phyloP scores from a whole-genome alignment of 2,329 filamentous ascomycete species.

The Pseudocercospora crystallina region DNA sequence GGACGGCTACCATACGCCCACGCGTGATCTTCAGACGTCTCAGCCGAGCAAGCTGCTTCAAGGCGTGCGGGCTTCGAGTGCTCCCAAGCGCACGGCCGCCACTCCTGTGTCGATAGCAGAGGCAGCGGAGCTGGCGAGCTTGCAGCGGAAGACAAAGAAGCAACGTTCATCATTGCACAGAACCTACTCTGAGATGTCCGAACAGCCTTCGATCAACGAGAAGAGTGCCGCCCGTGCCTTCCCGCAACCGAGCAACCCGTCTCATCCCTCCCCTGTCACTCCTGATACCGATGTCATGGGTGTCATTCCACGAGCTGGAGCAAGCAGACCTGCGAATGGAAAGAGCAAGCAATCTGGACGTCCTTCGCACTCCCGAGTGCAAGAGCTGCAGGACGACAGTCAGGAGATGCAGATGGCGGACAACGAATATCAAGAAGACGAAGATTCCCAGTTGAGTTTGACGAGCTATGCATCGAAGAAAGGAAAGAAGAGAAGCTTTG shows the following conservation, averaged over 20 bases:
- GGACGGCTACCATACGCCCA: constrained; percentile 28
- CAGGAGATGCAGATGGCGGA: constrained; percentile 30
- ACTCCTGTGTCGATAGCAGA: constrained; percentile 57
- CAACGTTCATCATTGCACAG: constrained; percentile 41
- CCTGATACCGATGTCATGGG: constrained; percentile 34
- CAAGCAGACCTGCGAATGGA: constrained; percentile 16
- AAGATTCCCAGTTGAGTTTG: constrained; percentile 29
- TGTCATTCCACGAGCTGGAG: constrained; percentile 19
- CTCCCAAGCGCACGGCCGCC: constrained; percentile 45
- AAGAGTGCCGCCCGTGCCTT: constrained; percentile 23
- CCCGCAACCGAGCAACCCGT: constrained; percentile 20
- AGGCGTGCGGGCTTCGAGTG: constrained; percentile 35
- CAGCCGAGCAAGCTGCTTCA: constrained; percentile 22
- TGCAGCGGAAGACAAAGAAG: constrained; percentile 53
- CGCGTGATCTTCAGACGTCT: constrained; percentile 16
- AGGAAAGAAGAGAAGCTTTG: constrained; percentile 19
- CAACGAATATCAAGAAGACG: constrained; percentile 29
- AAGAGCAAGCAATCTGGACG: constrained; percentile 21
- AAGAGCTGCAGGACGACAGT: constrained; percentile 29
- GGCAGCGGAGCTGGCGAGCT: constrained; percentile 50
- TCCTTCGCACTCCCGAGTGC: constrained; percentile 28
- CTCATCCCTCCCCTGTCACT: constrained; percentile 33
- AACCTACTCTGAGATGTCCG: constrained; percentile 29
- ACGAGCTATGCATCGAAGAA: constrained; percentile 22
- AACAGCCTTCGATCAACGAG: constrained; percentile 31